Percentiles rank a stretch among this genome's conserved stretches.
phyloP scores from a whole-genome alignment of 2,329 filamentous ascomycete genomes.

The Aspergillus terreus region DNA sequence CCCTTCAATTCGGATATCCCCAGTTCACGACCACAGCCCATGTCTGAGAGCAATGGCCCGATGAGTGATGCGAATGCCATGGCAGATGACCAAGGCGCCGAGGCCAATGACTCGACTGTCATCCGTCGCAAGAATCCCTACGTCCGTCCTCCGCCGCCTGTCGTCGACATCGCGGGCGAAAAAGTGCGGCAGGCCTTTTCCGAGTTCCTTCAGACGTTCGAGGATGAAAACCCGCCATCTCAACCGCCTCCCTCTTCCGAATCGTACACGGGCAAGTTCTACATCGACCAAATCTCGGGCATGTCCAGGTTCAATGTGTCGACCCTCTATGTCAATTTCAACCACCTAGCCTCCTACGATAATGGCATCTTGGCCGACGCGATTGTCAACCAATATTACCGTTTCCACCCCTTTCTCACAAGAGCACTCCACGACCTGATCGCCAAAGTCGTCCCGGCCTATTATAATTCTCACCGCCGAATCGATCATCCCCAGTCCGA shows the following conservation, averaged over 20 bases:
- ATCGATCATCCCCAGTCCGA: slow-evolving; percentile 66
- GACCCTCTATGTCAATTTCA: slow-evolving; percentile 65
- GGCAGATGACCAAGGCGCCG: slow-evolving; percentile 60
- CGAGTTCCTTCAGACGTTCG: slow-evolving; percentile 59
- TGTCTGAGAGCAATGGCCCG: slow-evolving; percentile 48
- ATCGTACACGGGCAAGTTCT: slow-evolving; percentile 60
- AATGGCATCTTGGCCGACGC: slow-evolving; percentile 80
- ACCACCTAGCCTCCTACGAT: slow-evolving; percentile 72
- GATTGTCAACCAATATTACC: slow-evolving; percentile 87
- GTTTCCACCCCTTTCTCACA: slow-evolving; percentile 87
- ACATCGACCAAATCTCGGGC: slow-evolving; percentile 63
- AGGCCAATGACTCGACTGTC: slow-evolving; percentile 47
- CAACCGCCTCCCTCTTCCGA: slow-evolving; percentile 52
- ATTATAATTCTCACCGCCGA: slow-evolving; percentile 89
- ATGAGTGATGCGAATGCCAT: slow-evolving; percentile 58
- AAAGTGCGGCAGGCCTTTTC: slow-evolving; percentile 61
- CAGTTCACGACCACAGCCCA: slow-evolving; percentile 54
- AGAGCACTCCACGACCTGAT: slow-evolving; percentile 88
- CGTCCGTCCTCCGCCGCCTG: slow-evolving; percentile 53
- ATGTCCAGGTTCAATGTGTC: slow-evolving; percentile 59
- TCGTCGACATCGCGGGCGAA: slow-evolving; percentile 60
- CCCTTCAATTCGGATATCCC: slow-evolving; percentile 38
- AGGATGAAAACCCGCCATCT: slow-evolving; percentile 54
- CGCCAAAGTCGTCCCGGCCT: slow-evolving; percentile 87
- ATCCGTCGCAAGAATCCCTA: slow-evolving; percentile 48